Evolutionary conservation across 805 yeast genomes (phyloP).

Genomic region (Nakazawaea populi): DNA sequence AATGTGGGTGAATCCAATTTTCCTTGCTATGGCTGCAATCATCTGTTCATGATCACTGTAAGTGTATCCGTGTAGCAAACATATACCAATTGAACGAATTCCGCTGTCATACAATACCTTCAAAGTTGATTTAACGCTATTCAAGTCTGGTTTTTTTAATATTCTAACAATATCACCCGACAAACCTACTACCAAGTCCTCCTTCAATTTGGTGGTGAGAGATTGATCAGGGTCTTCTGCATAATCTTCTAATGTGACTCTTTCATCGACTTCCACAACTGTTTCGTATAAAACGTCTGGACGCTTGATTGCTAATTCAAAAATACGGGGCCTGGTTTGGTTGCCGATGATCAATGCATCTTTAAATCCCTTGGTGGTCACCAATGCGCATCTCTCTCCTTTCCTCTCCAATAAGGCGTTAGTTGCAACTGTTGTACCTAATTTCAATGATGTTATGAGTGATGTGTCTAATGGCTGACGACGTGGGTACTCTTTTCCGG

Average conservation of each 20-base stretch:
- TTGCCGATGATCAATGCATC: constrained; percentile 83
- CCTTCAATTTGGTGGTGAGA: constrained; percentile 12
- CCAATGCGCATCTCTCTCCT: constrained; percentile 81
- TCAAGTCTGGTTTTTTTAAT: constrained; percentile 42
- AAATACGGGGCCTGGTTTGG: constrained; percentile 86
- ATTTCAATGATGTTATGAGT: constrained; percentile 60
- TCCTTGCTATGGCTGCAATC: constrained; percentile 53
- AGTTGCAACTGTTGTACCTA: constrained; percentile 97
- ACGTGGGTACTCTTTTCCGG: constrained; percentile 50
- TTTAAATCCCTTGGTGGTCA: constrained; percentile 84
- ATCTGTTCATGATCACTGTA: constrained; percentile 62
- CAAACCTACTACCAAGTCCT: constrained; percentile 43
- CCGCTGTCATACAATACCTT: constrained; percentile 47
- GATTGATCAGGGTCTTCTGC: constrained; percentile 60
- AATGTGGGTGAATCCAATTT: constrained; percentile 63
- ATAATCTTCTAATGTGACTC: constrained; percentile 79
- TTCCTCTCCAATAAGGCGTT: constrained; percentile 90
- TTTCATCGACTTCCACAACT: constrained; percentile 83
- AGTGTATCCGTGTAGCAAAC: constrained; percentile 68
- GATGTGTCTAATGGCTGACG: constrained; percentile 56
- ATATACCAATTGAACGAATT: constrained; percentile 63
- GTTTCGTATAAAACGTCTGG: constrained; percentile 66
- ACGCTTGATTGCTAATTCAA: constrained; percentile 71
- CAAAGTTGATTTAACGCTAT: constrained; percentile 35
- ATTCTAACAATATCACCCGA: constrained; percentile 67